Conservation (phyloP, 177 flowering plant genomes). For the Vitis hybrid region DNA sequence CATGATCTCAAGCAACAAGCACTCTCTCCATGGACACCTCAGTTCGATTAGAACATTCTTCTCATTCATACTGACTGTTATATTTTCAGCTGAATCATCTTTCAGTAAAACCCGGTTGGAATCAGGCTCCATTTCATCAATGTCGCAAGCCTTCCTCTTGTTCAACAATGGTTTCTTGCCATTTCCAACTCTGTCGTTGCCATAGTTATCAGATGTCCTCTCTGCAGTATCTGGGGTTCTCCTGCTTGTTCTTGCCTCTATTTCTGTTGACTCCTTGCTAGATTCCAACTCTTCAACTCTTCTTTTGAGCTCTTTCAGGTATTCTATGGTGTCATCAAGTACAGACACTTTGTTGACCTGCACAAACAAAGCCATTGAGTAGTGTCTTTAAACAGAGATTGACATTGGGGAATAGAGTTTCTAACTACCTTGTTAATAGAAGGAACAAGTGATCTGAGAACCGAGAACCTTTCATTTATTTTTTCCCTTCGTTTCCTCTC, state of each 20-base stretch:
- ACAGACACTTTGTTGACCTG: slow-evolving; percentile 75
- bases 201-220: slow-evolving; percentile 51
- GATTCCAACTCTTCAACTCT: slow-evolving; percentile 69
- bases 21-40: slow-evolving; percentile 46
- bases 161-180: slow-evolving; percentile 21
- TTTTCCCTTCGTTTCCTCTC: slow-evolving; percentile 55
- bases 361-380: slow-evolving; percentile 17
- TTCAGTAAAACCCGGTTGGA: slow-evolving; percentile 2
- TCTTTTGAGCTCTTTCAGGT: slow-evolving; percentile 69
- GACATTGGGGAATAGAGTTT: background rate
- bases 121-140: slow-evolving; percentile 25
- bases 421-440: slow-evolving; percentile 61
- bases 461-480: slow-evolving; percentile 52
- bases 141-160: slow-evolving; percentile 50
- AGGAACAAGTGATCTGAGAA: slow-evolving; percentile 67
- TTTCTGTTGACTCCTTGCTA: slow-evolving; percentile 29
- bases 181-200: slow-evolving; percentile 9
- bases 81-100: slow-evolving; percentile 20
- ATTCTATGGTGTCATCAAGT: slow-evolving; percentile 69
- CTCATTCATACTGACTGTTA: slow-evolving; percentile 27
- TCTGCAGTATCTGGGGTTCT: slow-evolving; percentile 54
- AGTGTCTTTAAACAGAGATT: background rate
- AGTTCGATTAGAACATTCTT: slow-evolving; percentile 38
- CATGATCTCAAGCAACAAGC: slow-evolving; percentile 46
- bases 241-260: slow-evolving; percentile 34